Evolutionary conservation across 352 stramenopile species (phyloP).

Genomic region (Pythium volutum): DNA sequence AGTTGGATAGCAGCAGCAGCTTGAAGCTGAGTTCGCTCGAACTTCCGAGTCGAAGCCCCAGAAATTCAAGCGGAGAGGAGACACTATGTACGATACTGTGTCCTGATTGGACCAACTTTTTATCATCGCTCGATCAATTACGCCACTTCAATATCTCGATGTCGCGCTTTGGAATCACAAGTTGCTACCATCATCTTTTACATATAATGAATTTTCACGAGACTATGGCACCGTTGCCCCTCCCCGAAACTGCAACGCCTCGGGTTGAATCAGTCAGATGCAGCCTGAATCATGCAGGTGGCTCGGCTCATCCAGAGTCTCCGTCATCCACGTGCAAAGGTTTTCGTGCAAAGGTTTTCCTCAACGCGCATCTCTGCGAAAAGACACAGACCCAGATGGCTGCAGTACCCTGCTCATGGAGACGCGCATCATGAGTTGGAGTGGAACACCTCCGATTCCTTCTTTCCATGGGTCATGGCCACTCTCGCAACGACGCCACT

Average conservation of each 20-base stretch:
- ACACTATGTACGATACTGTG: not conserved
- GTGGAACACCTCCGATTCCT: too few species aligned
- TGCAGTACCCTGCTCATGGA: too few species aligned
- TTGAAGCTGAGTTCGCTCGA: too few species aligned
- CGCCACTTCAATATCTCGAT: not conserved
- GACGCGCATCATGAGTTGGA: too few species aligned
- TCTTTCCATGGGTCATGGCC: too few species aligned
- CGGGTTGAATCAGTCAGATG: not conserved
- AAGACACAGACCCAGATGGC: too few species aligned
- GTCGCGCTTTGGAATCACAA: not conserved
- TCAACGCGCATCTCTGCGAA: not conserved
- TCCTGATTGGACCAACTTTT: not conserved
- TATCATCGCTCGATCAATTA: not conserved
- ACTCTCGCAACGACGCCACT: too few species aligned
- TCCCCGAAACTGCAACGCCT: not conserved
- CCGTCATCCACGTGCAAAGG: too few species aligned
- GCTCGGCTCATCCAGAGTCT: not conserved
- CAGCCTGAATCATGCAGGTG: not conserved
- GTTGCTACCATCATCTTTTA: not conserved
- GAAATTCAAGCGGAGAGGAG: not conserved
- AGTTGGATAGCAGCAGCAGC: too few species aligned
- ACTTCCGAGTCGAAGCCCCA: not conserved
- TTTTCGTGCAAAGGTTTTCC: not conserved
- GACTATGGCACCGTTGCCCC: not conserved
- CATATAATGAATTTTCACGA: not conserved